Evolutionary conservation across 2,329 filamentous ascomycete genomes (phyloP).

Genomic region (Exserohilum turcica): DNA sequence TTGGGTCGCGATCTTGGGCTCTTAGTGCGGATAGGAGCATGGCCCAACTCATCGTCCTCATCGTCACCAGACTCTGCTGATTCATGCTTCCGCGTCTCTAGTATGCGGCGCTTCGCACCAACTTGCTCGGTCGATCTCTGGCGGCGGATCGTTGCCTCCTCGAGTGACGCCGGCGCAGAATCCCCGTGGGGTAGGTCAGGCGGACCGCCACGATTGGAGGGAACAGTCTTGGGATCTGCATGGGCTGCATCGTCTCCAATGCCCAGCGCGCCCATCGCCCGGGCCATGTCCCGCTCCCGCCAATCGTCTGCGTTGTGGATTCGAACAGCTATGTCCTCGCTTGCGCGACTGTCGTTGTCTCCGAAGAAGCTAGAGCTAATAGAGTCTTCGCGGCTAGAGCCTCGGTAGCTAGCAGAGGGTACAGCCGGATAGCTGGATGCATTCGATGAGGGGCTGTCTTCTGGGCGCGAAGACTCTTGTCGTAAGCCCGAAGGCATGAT

Average conservation of each 20-base stretch:
- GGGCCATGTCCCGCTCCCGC: constrained; percentile 63
- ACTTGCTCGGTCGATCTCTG: constrained; percentile 75
- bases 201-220: constrained; percentile 41
- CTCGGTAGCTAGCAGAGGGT: constrained; percentile 75
- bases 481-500: constrained; percentile 67
- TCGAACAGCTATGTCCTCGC: constrained; percentile 76
- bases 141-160: constrained; percentile 56
- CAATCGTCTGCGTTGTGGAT: constrained; percentile 78
- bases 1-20: constrained; percentile 57
- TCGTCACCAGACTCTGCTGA: constrained; percentile 89
- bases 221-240: constrained; percentile 40
- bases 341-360: constrained; percentile 76
- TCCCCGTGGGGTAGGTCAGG: constrained; percentile 52
- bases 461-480: constrained; percentile 65
- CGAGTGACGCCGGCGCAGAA: constrained; percentile 65
- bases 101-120: constrained; percentile 72
- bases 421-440: constrained; percentile 74
- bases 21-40: constrained; percentile 55
- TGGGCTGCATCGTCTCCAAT: constrained; percentile 69
- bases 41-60: constrained; percentile 87
- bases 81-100: constrained; percentile 74
- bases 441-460: constrained; percentile 83
- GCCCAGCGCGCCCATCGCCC: constrained; percentile 68
- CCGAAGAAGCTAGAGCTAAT: constrained; percentile 87
- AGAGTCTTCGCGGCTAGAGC: constrained; percentile 84